Conservation (phyloP, 2,329 filamentous ascomycete genomes). For the Microsporum ferrugineum region DNA sequence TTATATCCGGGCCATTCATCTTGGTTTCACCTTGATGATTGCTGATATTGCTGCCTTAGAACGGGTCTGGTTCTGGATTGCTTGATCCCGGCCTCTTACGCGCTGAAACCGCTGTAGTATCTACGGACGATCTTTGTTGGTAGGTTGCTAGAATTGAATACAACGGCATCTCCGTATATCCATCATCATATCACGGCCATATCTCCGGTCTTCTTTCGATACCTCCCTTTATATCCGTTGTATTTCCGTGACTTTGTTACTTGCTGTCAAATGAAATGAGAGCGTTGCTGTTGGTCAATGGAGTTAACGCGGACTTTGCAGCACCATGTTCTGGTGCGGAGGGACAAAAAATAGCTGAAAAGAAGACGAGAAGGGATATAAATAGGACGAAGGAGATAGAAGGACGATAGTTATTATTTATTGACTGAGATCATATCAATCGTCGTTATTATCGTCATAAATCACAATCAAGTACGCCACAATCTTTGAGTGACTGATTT, state of each 20-base stretch:
- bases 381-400: not conserved
- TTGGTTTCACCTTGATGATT: not conserved
- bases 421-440: not conserved
- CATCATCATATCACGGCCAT: not conserved
- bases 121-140: too few relatives aligned
- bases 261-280: not conserved
- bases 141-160: too few relatives aligned
- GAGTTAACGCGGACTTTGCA: not conserved
- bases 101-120: not conserved
- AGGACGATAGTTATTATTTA: not conserved
- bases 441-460: not conserved
- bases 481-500: not conserved
- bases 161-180: not conserved
- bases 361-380: not conserved
- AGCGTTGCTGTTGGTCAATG: not conserved
- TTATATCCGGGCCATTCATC: not conserved
- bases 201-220: not conserved
- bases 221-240: not conserved
- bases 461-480: too few relatives aligned
- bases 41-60: constrained; percentile 13
- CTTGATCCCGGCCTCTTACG: not conserved
- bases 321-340: not conserved
- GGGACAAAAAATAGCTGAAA: not conserved
- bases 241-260: not conserved
- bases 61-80: constrained; percentile 27